Evolutionary conservation across 2,329 filamentous ascomycete species (phyloP), one percentile per base, ranked within the genome.

Genomic region (Fusarium sp.): DNA sequence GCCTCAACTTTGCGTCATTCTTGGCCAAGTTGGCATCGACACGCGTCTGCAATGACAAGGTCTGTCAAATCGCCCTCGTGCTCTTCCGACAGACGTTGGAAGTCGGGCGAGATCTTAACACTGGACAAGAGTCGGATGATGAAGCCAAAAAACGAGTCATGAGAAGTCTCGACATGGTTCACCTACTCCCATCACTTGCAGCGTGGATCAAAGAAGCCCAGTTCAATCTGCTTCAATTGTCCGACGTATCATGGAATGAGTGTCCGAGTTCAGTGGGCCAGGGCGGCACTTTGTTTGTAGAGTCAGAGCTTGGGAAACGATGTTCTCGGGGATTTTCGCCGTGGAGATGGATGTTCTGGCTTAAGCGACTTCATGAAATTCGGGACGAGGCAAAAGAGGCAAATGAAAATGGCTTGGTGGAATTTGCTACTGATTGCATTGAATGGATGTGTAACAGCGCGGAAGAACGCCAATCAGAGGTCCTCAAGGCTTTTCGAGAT

Each of bases 341-440:
- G 2, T 54, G 34, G 51, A 25, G 51, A 14, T 53, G 38, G 51
- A 53, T 53, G 51, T 53, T n/a, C 18, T 53, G 51, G 51, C 51
- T 53, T 5, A 53, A 43, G 25, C 38, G 51, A 5, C 34, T 53
- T 15, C 51, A 53, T 30, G 25, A 53, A 12, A 53, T 53, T 9
- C 38, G n/a, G 10, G 38, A 53, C 27, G 16, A 53, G 38, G 51
- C 51, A 15, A 53, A 29, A 16, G 38, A 43, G 5, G 51, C 38
- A 6, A 22, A 22, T 8, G 51, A 43, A 7, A 22, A 7, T 20
- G 12, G 4, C 4, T 5, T 53, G 6, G 51, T 22, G 34, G 24
- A 53, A 11, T 30, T 22, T 18, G 24, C 51, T 5, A 12, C 10
- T 10, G 51, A 43, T 3, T n/a, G 9, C 18, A 43, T 43, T n/a